These are phyloP conservation scores for Yamadazyma songkhlaensis DNA, from an alignment of 1,139 yeast genomes.

Conservation along the genomic window DNA sequence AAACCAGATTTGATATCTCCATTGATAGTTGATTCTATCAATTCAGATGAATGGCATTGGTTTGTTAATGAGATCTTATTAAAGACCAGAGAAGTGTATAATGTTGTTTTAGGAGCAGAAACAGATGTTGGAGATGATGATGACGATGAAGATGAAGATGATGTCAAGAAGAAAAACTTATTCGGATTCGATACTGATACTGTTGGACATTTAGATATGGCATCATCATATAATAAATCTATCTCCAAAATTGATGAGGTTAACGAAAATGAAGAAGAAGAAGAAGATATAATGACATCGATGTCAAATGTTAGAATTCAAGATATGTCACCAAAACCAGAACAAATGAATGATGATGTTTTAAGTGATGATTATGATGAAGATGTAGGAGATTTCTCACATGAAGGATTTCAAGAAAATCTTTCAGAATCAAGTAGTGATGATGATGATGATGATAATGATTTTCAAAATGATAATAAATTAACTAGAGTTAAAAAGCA, in stretches of 20 bases:
- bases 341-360: constrained; percentile 11
- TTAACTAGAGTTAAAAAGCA: constrained; percentile 42
- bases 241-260: constrained; percentile 17
- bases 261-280: constrained; percentile 18
- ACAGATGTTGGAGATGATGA: constrained; percentile 6
- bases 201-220: constrained; percentile 37
- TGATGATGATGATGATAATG: constrained; percentile 24
- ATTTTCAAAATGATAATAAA: constrained; percentile 23
- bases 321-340: constrained; percentile 24
- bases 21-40: constrained; percentile 36
- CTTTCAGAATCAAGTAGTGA: constrained; percentile 39
- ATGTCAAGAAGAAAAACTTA: background rate
- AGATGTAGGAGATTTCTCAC: constrained; percentile 18
- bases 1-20: constrained; percentile 50
- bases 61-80: constrained; percentile 41
- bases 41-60: constrained; percentile 44
- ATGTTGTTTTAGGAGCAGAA: constrained; percentile 40
- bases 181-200: constrained; percentile 33
- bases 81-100: constrained; percentile 46
- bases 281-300: constrained; percentile 16
- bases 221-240: constrained; percentile 22
- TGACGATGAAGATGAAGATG: constrained; percentile 11
- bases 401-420: constrained; percentile 31
- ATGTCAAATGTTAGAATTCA: constrained; percentile 24
- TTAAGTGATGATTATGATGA: constrained; percentile 24